phyloP scores from a whole-genome alignment of 1,284 basidiomycete genomes.

The Naganishia sp. region DNA sequence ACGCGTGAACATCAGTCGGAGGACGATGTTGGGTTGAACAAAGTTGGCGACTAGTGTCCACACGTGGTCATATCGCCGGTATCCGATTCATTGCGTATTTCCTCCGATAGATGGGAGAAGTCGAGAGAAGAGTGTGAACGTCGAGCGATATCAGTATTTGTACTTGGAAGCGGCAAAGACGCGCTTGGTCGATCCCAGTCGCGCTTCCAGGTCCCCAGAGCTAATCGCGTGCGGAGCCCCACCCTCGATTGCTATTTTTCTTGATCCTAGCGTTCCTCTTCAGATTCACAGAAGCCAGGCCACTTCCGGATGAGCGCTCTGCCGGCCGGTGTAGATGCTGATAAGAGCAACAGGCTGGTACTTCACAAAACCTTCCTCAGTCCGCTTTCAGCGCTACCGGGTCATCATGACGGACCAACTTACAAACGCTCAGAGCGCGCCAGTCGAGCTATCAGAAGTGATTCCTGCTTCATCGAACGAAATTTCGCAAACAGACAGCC shows the following conservation, averaged over 20 bases:
- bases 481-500: too few relatives aligned
- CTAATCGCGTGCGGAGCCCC: slow-evolving; percentile 16
- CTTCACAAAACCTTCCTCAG: too few relatives aligned
- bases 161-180: not conserved
- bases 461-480: not conserved
- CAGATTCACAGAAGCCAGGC: not conserved
- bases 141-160: not conserved
- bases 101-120: not conserved
- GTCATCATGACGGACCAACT: slow-evolving; percentile 4
- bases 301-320: not conserved
- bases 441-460: slow-evolving; percentile 1
- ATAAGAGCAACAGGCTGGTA: not conserved
- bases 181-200: not conserved
- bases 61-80: not conserved
- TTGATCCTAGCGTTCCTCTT: not conserved
- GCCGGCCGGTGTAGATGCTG: not conserved
- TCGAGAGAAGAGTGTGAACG: not conserved
- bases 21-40: slow-evolving; percentile 17
- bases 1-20: not conserved
- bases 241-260: slow-evolving; percentile 27
- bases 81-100: too few relatives aligned
- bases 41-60: slow-evolving; percentile 4
- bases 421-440: not conserved
- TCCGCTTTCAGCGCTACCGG: not conserved
- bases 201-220: not conserved